Evolutionary conservation across 768 basidiomycete genomes (phyloP).

Genomic region (Hypholoma fasciculare): DNA sequence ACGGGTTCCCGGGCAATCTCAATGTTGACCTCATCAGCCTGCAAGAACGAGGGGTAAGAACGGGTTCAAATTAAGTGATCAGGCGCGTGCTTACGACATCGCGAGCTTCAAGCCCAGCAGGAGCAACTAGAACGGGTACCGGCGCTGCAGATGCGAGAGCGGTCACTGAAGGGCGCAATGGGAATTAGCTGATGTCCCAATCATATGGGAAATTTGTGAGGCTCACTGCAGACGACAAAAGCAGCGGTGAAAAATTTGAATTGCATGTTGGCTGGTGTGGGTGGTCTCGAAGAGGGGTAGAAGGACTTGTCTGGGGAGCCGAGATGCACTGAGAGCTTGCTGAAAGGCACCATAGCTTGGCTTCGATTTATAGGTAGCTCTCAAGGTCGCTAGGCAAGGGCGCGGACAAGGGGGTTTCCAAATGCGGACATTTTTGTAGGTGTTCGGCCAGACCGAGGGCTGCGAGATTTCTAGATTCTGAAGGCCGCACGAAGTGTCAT

Average conservation of each 20-base stretch:
- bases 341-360: background rate
- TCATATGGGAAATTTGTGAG: background rate
- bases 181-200: background rate
- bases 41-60: background rate
- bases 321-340: background rate
- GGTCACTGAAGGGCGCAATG: slow-evolving; percentile 12
- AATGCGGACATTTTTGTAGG: slow-evolving; percentile 3
- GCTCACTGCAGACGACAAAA: slow-evolving; percentile 29
- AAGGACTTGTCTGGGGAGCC: background rate
- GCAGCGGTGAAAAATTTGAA: slow-evolving; percentile 23
- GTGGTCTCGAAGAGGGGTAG: slow-evolving; percentile 3
- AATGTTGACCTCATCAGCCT: background rate
- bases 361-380: slow-evolving; percentile 12
- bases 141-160: slow-evolving; percentile 28
- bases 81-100: background rate
- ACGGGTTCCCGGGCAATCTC: background rate
- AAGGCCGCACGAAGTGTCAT: background rate
- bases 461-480: background rate
- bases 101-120: background rate
- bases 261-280: slow-evolving; percentile 25
- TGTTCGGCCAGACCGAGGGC: background rate
- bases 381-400: slow-evolving; percentile 8
- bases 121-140: slow-evolving; percentile 15
- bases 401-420: slow-evolving; percentile 14
- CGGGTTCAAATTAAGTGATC: background rate